A percentile compares a stretch with the other conserved stretches of the same genome.
phyloP scores from a whole-genome alignment of 169 alveolate genomes.

The Cryptosporidium sp. region DNA sequence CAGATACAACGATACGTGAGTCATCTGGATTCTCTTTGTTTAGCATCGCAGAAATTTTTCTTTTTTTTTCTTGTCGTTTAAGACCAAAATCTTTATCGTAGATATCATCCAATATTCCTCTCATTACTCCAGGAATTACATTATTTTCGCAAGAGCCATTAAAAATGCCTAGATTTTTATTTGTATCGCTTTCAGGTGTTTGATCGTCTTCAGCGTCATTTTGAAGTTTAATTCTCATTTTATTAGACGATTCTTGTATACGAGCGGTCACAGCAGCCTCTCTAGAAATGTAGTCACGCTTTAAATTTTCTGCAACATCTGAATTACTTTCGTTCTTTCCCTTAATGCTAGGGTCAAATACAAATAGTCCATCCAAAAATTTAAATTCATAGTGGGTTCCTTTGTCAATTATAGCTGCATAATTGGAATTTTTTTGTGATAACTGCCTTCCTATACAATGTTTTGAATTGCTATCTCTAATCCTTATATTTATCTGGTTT shows the following conservation, averaged over 20 bases:
- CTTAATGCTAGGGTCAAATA: conserved; percentile 50
- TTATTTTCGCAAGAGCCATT: background rate
- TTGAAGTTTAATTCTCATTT: conserved; percentile 39
- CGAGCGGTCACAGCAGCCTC: conserved; percentile 69
- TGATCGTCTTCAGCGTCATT: conserved; percentile 47
- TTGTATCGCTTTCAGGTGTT: background rate
- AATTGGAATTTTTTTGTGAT: conserved; percentile 16
- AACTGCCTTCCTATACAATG: conserved; percentile 63
- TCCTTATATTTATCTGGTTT: background rate
- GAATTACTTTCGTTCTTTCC: conserved; percentile 59
- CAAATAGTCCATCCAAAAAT: conserved; percentile 36
- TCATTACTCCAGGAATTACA: background rate
- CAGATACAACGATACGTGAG: conserved; percentile 44
- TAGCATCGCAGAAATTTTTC: conserved; percentile 52
- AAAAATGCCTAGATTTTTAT: background rate
- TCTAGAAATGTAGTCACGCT: conserved; percentile 63
- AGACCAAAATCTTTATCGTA: conserved; percentile 63
- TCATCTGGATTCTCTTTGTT: conserved; percentile 35
- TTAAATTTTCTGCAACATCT: conserved; percentile 61
- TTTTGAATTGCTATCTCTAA: conserved; percentile 70
- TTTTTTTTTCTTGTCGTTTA: conserved; percentile 66
- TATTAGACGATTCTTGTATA: conserved; percentile 59
- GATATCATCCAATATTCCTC: conserved; percentile 60
- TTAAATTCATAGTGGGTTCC: conserved; percentile 48
- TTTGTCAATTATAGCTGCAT: conserved; percentile 48